Conservation (phyloP, 2,329 filamentous ascomycete genomes). For the Bertia moriformis region DNA sequence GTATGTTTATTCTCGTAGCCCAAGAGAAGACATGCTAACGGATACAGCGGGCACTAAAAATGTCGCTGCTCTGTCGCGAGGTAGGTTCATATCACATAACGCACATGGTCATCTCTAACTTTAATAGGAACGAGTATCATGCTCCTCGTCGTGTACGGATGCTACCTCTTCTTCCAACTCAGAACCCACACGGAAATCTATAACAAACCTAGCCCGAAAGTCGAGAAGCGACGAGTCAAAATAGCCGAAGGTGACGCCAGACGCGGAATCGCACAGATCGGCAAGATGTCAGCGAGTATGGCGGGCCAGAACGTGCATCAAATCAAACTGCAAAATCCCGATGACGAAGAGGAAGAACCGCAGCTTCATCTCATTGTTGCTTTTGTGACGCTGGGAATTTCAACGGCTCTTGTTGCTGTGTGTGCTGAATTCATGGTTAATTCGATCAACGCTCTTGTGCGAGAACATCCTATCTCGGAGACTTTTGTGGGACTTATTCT, state of each 20-base stretch:
- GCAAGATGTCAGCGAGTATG: slow-evolving; percentile 17
- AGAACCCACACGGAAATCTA: slow-evolving; percentile 73
- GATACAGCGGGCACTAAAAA: slow-evolving; percentile 18
- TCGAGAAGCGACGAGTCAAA: slow-evolving; percentile 35
- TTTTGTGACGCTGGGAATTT: slow-evolving; percentile 52
- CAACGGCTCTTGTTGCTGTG: slow-evolving; percentile 66
- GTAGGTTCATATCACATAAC: slow-evolving; percentile 22
- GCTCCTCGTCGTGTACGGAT: slow-evolving; percentile 67
- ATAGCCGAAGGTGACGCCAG: slow-evolving; percentile 13
- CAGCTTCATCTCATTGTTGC: slow-evolving; percentile 62
- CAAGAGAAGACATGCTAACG: slow-evolving; percentile 18
- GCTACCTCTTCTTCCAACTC: slow-evolving; percentile 81
- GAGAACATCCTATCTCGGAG: slow-evolving; percentile 43
- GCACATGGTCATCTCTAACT: background rate
- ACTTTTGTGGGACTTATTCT: slow-evolving; percentile 71
- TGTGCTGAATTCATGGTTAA: slow-evolving; percentile 57
- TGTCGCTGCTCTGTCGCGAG: slow-evolving; percentile 53
- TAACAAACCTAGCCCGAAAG: slow-evolving; percentile 66
- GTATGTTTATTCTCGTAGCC: slow-evolving; percentile 11
- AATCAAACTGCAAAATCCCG: slow-evolving; percentile 32
- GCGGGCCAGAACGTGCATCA: slow-evolving; percentile 20
- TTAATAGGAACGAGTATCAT: slow-evolving; percentile 44
- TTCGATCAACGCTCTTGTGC: slow-evolving; percentile 55
- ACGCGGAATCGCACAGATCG: slow-evolving; percentile 16
- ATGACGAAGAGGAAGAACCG: slow-evolving; percentile 62